phyloP scores from a whole-genome alignment of 2,329 filamentous ascomycete species.

The Trichoderma sp. region DNA sequence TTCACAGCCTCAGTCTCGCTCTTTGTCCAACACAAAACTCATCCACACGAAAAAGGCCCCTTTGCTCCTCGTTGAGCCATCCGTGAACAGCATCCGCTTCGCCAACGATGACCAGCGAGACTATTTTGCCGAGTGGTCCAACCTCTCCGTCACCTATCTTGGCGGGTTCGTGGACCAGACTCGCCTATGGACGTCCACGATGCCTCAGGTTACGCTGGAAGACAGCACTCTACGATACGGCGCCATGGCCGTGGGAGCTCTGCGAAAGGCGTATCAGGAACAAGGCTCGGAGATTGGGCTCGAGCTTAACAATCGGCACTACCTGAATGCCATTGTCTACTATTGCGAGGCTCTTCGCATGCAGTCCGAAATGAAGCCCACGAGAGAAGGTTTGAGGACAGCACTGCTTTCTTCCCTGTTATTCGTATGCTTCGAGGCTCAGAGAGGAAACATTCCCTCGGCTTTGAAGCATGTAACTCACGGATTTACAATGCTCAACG shows the following conservation, averaged over 20 bases:
- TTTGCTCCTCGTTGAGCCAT: conserved; percentile 40
- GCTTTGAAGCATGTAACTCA: conserved; percentile 48
- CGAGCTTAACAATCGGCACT: conserved; percentile 42
- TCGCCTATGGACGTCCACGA: conserved; percentile 46
- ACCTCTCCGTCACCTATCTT: conserved; percentile 43
- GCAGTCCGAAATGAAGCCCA: conserved; percentile 44
- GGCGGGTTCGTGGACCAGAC: conserved; percentile 43
- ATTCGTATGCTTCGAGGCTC: conserved; percentile 49
- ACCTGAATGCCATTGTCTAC: conserved; percentile 46
- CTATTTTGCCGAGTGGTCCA: conserved; percentile 47
- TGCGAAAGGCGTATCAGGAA: conserved; percentile 42
- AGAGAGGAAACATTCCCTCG: conserved; percentile 46
- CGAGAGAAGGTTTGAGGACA: conserved; percentile 44
- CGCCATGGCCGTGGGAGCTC: conserved; percentile 48
- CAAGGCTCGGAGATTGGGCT: conserved; percentile 33
- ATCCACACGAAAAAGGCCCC: conserved; percentile 41
- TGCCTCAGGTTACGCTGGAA: conserved; percentile 46
- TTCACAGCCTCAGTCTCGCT: conserved; percentile 17
- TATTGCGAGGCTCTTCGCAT: conserved; percentile 49
- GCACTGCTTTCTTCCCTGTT: conserved; percentile 46
- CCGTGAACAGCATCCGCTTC: conserved; percentile 43
- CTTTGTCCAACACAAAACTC: conserved; percentile 35
- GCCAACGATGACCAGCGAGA: conserved; percentile 40
- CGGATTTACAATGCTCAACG: conserved; percentile 48
- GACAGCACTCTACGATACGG: conserved; percentile 45